These are phyloP conservation scores for Anthoceros angustus DNA, from an alignment of 225 moss, liverwort and hornwort species.

Conservation along the genomic window DNA sequence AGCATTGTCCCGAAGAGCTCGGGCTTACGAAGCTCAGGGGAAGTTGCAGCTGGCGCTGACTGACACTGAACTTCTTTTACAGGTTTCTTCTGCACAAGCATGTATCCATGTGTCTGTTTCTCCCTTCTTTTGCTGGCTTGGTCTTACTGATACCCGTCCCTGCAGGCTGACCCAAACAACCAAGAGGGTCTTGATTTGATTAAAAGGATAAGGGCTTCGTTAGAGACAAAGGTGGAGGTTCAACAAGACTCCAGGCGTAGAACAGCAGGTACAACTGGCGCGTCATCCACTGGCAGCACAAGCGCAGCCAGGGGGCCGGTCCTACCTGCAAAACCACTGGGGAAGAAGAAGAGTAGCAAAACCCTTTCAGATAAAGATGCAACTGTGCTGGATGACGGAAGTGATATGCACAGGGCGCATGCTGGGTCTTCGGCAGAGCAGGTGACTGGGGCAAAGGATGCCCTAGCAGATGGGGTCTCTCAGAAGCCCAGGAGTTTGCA, in stretches of 20 bases:
- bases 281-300: constrained; percentile 16
- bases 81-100: constrained; percentile 12
- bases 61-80: constrained; percentile 29
- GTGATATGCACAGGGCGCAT: constrained; percentile 6
- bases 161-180: constrained; percentile 33
- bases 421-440: constrained; percentile 9
- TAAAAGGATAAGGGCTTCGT: constrained; percentile 25
- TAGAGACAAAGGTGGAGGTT: constrained; percentile 25
- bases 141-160: neutral
- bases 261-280: constrained; percentile 10
- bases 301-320: constrained; percentile 26
- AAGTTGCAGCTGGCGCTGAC: constrained; percentile 28
- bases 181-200: constrained; percentile 32
- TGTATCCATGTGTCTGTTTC: neutral
- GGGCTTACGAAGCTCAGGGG: constrained; percentile 35
- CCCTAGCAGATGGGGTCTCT: constrained; percentile 4
- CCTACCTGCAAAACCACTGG: constrained; percentile 27
- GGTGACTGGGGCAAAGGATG: constrained; percentile 6
- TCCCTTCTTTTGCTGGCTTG: neutral
- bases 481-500: constrained; percentile 2
- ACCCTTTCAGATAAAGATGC: constrained; percentile 16
- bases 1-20: constrained; percentile 28
- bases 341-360: constrained; percentile 26
- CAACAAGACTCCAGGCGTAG: constrained; percentile 30
- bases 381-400: constrained; percentile 14